Percentiles rank a stretch among this genome's conserved stretches.
Conservation (phyloP, 179 eudicot genomes). For the Nepenthes alata region DNA sequence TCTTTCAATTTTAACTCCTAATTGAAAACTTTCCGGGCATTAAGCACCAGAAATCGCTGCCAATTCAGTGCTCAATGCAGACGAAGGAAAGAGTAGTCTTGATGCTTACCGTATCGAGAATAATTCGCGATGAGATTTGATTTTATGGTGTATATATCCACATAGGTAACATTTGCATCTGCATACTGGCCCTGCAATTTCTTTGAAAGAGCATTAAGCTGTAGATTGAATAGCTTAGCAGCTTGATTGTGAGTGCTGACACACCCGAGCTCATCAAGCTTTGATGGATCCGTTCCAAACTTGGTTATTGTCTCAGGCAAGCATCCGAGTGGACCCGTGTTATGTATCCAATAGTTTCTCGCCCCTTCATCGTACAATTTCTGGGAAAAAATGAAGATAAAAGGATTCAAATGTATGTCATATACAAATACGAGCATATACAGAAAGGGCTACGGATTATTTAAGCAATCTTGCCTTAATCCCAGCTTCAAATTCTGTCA, state of each 20-base stretch:
- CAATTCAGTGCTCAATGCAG: no score
- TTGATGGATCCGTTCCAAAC: slow-evolving; percentile 57
- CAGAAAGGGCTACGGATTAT: background rate
- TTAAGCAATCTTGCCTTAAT: slow-evolving; percentile 27
- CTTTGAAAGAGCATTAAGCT: slow-evolving; percentile 58
- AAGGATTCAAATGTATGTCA: background rate
- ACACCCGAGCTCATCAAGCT: slow-evolving; percentile 67
- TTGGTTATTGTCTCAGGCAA: slow-evolving; percentile 64
- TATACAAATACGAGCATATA: background rate
- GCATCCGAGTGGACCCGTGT: slow-evolving; percentile 92
- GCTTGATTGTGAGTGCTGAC: slow-evolving; percentile 80
- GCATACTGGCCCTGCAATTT: slow-evolving; percentile 52
- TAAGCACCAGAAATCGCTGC: no score
- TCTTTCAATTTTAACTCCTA: no score
- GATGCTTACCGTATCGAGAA: slow-evolving; percentile 63
- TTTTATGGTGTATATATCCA: slow-evolving; percentile 66
- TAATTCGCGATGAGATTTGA: slow-evolving; percentile 60
- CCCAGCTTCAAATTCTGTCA: slow-evolving; percentile 68
- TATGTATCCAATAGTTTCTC: slow-evolving; percentile 83
- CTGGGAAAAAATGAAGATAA: slow-evolving; percentile 13
- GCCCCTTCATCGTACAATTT: slow-evolving; percentile 64
- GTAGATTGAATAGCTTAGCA: slow-evolving; percentile 65
- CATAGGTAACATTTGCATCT: slow-evolving; percentile 57
- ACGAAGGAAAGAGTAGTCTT: background rate
- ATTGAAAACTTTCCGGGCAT: no score